These are phyloP conservation scores for Paramecium bursaria DNA, from an alignment of 73 alveolate species.

Conservation along the genomic window DNA sequence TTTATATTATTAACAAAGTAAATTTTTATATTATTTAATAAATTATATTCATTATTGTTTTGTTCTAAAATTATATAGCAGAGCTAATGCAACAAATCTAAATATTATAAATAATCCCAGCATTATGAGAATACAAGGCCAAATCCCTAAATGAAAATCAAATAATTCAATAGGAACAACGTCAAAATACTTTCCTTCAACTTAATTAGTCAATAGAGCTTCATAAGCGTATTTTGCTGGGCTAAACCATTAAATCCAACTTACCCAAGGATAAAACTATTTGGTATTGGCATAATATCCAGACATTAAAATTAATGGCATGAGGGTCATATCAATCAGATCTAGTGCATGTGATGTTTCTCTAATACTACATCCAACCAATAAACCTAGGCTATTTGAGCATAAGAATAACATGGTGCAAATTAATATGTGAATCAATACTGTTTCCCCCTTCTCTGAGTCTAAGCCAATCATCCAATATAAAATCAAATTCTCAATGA, in stretches of 20 bases:
- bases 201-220: conserved; percentile 73
- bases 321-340: conserved; percentile 53
- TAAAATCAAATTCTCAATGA: neutral
- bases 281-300: conserved; percentile 77
- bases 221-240: conserved; percentile 79
- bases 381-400: conserved; percentile 58
- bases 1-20: too few species aligned
- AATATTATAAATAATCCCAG: conserved; percentile 31
- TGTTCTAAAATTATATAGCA: neutral
- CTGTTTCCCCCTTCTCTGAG: conserved; percentile 9
- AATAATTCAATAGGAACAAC: conserved; percentile 20
- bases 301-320: conserved; percentile 76
- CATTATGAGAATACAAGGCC: conserved; percentile 17
- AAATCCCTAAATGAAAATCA: conserved; percentile 39
- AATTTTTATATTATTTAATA: too few species aligned
- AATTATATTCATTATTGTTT: conserved; percentile 60
- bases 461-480: conserved; percentile 59
- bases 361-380: conserved; percentile 70
- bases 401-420: neutral
- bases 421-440: conserved; percentile 25
- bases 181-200: conserved; percentile 36
- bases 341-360: conserved; percentile 67
- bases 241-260: conserved; percentile 77
- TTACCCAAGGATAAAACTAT: conserved; percentile 68
- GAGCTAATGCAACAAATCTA: conserved; percentile 38